phyloP scores from a whole-genome alignment of 768 basidiomycete species.

The Asterophora parasitica region DNA sequence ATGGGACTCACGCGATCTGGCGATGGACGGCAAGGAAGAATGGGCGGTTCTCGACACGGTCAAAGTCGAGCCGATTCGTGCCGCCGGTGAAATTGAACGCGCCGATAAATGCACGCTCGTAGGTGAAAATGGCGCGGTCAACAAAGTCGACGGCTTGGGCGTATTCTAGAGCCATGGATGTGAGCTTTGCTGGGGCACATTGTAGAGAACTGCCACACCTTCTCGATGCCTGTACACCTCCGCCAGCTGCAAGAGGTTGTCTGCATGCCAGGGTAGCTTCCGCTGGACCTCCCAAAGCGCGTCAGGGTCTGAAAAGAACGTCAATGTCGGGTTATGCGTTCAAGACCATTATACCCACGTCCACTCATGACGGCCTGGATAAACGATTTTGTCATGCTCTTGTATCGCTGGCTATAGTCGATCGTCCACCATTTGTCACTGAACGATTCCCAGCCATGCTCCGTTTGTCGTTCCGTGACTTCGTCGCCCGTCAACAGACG shows the following conservation, averaged over 20 bases:
- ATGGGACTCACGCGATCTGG: conserved; percentile 61
- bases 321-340: no score
- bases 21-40: conserved; percentile 88
- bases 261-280: conserved; percentile 85
- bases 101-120: conserved; percentile 86
- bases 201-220: conserved; percentile 39
- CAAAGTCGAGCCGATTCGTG: conserved; percentile 81
- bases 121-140: conserved; percentile 91
- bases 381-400: conserved; percentile 74
- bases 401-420: conserved; percentile 82
- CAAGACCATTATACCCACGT: conserved; percentile 40
- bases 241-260: conserved; percentile 82
- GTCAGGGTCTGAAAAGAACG: conserved; percentile 55
- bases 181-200: not conserved
- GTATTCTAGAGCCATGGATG: conserved; percentile 48
- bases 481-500: conserved; percentile 56
- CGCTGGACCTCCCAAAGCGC: conserved; percentile 73
- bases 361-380: conserved; percentile 77
- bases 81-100: conserved; percentile 83
- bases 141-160: conserved; percentile 81
- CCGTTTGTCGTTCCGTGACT: conserved; percentile 27
- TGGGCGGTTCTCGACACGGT: conserved; percentile 85
- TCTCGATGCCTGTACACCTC: conserved; percentile 86
- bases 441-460: conserved; percentile 8
- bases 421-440: conserved; percentile 88